Evolutionary conservation across 352 stramenopile genomes (phyloP).

Genomic region (Pythium biforme): DNA sequence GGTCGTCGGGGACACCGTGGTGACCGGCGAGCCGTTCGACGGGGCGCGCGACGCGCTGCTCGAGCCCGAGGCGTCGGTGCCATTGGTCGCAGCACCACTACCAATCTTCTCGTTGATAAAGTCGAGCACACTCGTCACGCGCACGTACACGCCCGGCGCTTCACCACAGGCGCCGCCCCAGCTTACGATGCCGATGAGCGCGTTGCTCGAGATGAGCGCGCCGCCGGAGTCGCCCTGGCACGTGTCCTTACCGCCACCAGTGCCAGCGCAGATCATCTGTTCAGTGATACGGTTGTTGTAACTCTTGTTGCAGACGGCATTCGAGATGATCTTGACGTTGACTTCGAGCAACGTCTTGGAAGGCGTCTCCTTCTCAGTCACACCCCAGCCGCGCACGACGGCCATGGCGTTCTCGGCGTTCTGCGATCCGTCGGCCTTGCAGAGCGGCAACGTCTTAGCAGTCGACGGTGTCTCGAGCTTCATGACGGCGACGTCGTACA

Average conservation of each 20-base stretch:
- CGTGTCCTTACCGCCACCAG: constrained; percentile 39
- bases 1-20: background rate
- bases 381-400: constrained; percentile 57
- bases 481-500: constrained; percentile 56
- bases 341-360: constrained; percentile 49
- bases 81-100: constrained; percentile 19
- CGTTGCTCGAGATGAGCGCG: constrained; percentile 49
- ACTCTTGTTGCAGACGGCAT: constrained; percentile 54
- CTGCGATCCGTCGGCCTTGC: constrained; percentile 40
- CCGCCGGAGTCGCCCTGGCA: constrained; percentile 74
- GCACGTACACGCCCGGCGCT: constrained; percentile 55
- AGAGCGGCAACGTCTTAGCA: constrained; percentile 33
- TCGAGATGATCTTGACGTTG: constrained; percentile 56
- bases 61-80: background rate
- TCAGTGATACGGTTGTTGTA: constrained; percentile 58
- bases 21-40: background rate
- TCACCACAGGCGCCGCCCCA: constrained; percentile 59
- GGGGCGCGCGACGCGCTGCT: background rate
- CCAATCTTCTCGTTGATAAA: constrained; percentile 58
- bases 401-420: constrained; percentile 51
- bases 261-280: constrained; percentile 59
- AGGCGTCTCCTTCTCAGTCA: constrained; percentile 46
- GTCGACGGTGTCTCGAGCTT: constrained; percentile 52
- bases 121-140: constrained; percentile 47
- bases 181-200: constrained; percentile 63